These are phyloP conservation scores for Sisymbrium irio DNA, from an alignment of 345 rosid genomes.

Conservation along the genomic window DNA sequence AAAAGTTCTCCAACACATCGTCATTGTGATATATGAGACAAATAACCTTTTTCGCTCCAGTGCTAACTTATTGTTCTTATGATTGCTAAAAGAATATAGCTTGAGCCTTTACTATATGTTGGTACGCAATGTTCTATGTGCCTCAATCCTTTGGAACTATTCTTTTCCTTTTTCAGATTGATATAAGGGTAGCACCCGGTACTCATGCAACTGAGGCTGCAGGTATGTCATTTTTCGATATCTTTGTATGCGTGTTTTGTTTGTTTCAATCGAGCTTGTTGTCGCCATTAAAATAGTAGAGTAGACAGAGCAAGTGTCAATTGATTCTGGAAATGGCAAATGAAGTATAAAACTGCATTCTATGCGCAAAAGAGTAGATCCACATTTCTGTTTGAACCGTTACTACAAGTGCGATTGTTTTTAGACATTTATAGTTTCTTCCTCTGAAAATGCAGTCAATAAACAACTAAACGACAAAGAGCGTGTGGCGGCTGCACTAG, in stretches of 20 bases:
- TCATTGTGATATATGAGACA: background rate
- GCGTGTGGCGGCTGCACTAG: conserved; percentile 89
- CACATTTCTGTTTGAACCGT: background rate
- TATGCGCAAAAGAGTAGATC: background rate
- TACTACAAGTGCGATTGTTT: background rate
- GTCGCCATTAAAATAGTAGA: background rate
- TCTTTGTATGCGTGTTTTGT: background rate
- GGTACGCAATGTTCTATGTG: background rate
- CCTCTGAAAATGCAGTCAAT: conserved; percentile 56
- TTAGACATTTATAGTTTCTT: background rate
- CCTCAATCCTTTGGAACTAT: background rate
- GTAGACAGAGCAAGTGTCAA: background rate
- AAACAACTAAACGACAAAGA: conserved; percentile 94
- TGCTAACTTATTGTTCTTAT: background rate
- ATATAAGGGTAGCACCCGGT: conserved; percentile 92
- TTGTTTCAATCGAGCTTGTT: background rate
- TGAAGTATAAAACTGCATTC: background rate
- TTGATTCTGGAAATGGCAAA: background rate
- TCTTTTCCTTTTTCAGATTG: conserved; percentile 52
- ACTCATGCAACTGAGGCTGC: conserved; percentile 94
- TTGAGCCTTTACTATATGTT: background rate
- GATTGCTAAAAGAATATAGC: background rate
- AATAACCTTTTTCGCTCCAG: background rate
- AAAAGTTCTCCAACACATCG: background rate
- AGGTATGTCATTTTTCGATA: conserved; percentile 38